Base-by-base conservation (phyloP, 352 stramenopile genomes). In the Globisporangium emineosum region DNA sequence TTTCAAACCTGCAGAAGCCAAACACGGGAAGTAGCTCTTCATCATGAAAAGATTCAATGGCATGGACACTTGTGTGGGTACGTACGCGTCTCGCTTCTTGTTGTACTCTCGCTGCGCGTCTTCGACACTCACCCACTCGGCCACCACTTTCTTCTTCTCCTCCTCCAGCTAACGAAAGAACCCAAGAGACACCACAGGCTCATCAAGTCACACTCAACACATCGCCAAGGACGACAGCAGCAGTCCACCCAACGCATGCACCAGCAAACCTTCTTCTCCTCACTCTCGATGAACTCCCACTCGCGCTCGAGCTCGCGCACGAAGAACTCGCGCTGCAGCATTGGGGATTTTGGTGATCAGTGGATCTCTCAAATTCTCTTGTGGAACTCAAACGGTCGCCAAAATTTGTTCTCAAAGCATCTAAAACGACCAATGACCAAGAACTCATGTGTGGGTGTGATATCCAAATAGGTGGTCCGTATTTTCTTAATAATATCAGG, bases 121-220 rank as follows among this genome's bases (percentile, higher is more conserved):
- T 42, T 91, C 84, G 13, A 93, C 76, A 0, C 61, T 55, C 50
- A 90, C 73, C 82, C 82, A 93, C 65, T 91, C 84, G 19, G 75
- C 59, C 50, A 89, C 83, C 19, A 91, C 72, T 50, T 87, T 86
- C n/a, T 86, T 81, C 66, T 91, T 93, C 62, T 91, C 84, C 10
- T 86, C 76, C 15, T 82, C 73, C 10, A 93, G 73, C 83, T 93
- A 37, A 8, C 4, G 29, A 32, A 32, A 52, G 21, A 55, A 2
- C 23, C 12, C 47, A 54, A 33, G 17, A 17, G 4, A 13, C 50
- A 55, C 45, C 27, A 12, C 19, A 25, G 5, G 29, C 23, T 13
- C 21, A n/a, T n/a, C n/a, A n/a, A n/a, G n/a, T n/a, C 21, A 25
- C 43, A 29, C 19, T 15, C 43, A 51, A 51, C 10, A 52, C 23